phyloP scores from a whole-genome alignment of 116 monocot species.

The Papilionanthe hybrid region DNA sequence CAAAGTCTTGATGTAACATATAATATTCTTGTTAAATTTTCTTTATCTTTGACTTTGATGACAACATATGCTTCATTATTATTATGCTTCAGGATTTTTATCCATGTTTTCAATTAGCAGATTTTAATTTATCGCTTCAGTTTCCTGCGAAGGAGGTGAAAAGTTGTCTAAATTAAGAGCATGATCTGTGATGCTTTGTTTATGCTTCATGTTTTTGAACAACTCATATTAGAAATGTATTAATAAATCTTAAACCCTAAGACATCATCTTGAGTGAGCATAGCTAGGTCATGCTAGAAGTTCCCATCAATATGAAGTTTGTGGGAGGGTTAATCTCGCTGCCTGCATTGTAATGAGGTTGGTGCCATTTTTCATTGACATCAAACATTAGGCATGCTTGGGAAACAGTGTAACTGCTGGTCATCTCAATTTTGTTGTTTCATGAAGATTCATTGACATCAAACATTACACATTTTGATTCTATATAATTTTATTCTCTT shows the following conservation, averaged over 20 bases:
- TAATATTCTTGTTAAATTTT: neutral
- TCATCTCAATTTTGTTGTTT: neutral
- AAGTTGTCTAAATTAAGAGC: neutral
- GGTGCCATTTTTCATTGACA: neutral
- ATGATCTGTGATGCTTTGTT: neutral
- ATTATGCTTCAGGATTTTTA: neutral
- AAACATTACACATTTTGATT: neutral
- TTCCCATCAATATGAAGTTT: neutral
- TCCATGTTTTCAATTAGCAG: neutral
- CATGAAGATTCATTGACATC: neutral
- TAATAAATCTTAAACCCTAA: neutral
- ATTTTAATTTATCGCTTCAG: neutral
- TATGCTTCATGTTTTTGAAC: neutral
- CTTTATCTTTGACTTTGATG: neutral
- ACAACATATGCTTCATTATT: neutral
- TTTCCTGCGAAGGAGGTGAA: neutral
- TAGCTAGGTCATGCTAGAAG: neutral
- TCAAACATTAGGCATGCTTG: neutral
- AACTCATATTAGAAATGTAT: neutral
- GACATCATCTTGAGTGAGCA: neutral
- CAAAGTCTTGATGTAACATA: no score
- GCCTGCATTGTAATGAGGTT: neutral
- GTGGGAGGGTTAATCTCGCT: neutral
- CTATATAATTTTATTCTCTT: neutral
- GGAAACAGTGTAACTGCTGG: neutral